These are phyloP conservation scores for Hanseniaspora taiwanica DNA, from an alignment of 805 yeast genomes.

Conservation along the genomic window DNA sequence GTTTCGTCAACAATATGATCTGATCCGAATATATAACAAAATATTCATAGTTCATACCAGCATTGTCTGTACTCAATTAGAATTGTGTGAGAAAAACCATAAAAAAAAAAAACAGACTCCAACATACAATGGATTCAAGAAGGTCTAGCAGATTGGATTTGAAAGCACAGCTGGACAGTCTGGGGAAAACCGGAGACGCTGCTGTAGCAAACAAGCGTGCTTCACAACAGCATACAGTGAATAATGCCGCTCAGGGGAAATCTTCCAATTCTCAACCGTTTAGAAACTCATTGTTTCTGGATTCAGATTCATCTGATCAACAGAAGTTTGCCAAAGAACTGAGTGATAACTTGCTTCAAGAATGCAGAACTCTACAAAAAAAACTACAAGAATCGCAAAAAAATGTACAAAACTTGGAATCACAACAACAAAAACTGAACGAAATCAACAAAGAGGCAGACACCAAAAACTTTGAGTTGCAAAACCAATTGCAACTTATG, in stretches of 20 bases:
- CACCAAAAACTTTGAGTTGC: slow-evolving; percentile 15
- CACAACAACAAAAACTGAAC: background rate
- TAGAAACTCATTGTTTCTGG: too few relatives aligned
- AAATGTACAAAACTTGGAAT: background rate
- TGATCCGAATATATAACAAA: too few relatives aligned
- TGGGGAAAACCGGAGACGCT: slow-evolving; percentile 8
- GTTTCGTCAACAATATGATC: too few relatives aligned
- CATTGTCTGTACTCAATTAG: too few relatives aligned
- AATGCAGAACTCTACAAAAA: slow-evolving; percentile 58
- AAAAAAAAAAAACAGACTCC: background rate
- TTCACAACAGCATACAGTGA: too few relatives aligned
- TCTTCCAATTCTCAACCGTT: background rate
- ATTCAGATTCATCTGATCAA: too few relatives aligned
- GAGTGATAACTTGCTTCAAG: slow-evolving; percentile 56
- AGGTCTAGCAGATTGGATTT: slow-evolving; percentile 1
- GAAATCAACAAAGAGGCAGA: slow-evolving; percentile 1
- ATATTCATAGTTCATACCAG: too few relatives aligned
- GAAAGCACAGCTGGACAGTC: slow-evolving; percentile 12
- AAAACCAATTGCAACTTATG: slow-evolving; percentile 6
- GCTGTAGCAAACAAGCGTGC: too few relatives aligned
- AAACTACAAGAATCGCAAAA: slow-evolving; percentile 33
- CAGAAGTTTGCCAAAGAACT: slow-evolving; percentile 61
- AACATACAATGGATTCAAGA: background rate
- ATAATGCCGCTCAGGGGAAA: too few relatives aligned
- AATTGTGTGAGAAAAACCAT: background rate